Percentiles rank a stretch among this genome's conserved stretches.
Evolutionary conservation across 345 rosid genomes (phyloP).

Genomic region (Crucihimalaya himalaica): DNA sequence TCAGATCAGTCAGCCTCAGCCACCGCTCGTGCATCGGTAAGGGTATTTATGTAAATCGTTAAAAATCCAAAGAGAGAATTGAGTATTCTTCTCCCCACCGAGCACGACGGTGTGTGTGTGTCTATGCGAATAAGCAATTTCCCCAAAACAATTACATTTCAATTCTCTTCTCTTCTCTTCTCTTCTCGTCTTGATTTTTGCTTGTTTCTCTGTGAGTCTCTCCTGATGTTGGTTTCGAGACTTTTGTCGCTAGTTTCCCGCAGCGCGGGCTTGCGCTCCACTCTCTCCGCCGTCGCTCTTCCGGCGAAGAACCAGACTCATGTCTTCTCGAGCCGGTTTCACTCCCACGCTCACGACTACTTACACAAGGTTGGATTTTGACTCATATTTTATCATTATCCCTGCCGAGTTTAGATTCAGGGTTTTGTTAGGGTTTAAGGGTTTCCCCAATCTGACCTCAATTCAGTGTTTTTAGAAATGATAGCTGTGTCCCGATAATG

Average conservation of each 20-base stretch:
- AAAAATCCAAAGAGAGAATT: background rate
- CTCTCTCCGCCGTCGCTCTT: constrained; percentile 48
- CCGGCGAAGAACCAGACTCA: constrained; percentile 41
- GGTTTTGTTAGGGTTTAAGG: constrained; percentile 61
- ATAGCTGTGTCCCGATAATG: background rate
- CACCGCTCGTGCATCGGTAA: background rate
- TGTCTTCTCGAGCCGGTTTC: constrained; percentile 40
- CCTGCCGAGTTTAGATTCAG: background rate
- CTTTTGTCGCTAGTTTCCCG: constrained; percentile 58
- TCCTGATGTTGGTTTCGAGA: constrained; percentile 54
- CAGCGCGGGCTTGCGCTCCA: constrained; percentile 48
- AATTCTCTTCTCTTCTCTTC: background rate
- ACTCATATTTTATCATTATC: background rate
- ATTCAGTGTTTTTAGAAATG: constrained; percentile 13
- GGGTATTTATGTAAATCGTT: constrained; percentile 10
- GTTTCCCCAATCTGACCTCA: background rate
- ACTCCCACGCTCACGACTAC: constrained; percentile 40
- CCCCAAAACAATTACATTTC: constrained; percentile 15
- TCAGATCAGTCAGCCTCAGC: background rate
- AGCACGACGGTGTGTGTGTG: background rate
- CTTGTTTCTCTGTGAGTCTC: constrained; percentile 47
- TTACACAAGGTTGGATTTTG: constrained; percentile 45
- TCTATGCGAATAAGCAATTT: background rate
- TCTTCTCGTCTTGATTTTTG: constrained; percentile 47
- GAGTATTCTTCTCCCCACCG: background rate